Evolutionary conservation across 108 stramenopile species (phyloP), one percentile per base, ranked within the genome.

Genomic region (Skeletonema grethae): DNA sequence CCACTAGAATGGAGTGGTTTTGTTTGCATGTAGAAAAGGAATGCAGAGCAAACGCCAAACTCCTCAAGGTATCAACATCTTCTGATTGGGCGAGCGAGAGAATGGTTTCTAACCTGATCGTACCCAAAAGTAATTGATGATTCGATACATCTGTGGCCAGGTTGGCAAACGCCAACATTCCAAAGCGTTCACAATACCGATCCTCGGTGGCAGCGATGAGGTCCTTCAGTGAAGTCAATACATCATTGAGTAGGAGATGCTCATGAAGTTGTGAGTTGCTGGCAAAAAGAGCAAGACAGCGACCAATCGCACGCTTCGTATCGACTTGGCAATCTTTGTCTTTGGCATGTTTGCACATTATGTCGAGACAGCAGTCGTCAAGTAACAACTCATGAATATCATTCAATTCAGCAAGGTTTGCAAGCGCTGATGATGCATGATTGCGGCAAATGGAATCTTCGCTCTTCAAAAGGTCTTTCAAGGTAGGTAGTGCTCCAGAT

Each of bases 51-150:
- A 79, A 86, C 1, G 92, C 82, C 31, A 89, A 60, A 18, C 87
- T 86, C 15, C 94, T 85, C 11, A 86, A 70, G 16, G 94, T 73
- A 30, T 93, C 88, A 22, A 90, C 82, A 48, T 95, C 92, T 25
- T 84, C 72, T 11, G 89, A 85, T 62, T 75, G 68, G 46, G 79
- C 65, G 20, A 90, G 85, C 24, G 65, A 41, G 22, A 92, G 67
- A 30, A 93, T 67, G 6, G 84, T 80, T 34, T 72, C 83, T 9
- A 92, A 30, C 12, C 63, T 73, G 39, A 76, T 79, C 75, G 90
- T 82, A 74, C 88, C 73, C 62, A 89, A 83, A 32, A 95, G 67
- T 5, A 85, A 59, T 9, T 80, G 65, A 72, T 91, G 91, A 65
- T 91, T 93, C 1, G 87, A 73, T 22, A 71, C 61, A 36, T 85